These are phyloP conservation scores for Cercospora sojina DNA, from an alignment of 2,329 filamentous ascomycete genomes.

Conservation along the genomic window DNA sequence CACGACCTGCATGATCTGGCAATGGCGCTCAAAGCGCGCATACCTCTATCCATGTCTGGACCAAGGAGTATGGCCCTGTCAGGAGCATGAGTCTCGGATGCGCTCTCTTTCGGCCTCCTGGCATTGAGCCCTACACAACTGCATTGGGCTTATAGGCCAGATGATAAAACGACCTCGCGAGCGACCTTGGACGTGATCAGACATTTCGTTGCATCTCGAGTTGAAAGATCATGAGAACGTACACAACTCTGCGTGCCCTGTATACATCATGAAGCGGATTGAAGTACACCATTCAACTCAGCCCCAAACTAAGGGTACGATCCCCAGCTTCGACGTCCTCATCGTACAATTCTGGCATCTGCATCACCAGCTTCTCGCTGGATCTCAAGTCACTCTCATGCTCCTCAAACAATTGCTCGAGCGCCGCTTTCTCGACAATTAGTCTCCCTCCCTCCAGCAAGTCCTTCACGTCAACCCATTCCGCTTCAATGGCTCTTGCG, in stretches of 20 bases:
- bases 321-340: conserved; percentile 4
- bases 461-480: conserved; percentile 95
- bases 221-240: neutral
- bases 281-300: neutral
- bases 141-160: neutral
- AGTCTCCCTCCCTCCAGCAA: conserved; percentile 80
- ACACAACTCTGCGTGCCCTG: neutral
- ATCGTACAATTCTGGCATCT: conserved; percentile 18
- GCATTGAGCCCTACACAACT: neutral
- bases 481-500: conserved; percentile 66
- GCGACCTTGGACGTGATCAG: neutral
- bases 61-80: neutral
- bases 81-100: neutral
- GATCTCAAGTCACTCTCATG: conserved; percentile 63
- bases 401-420: conserved; percentile 69
- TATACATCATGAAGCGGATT: neutral
- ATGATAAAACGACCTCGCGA: neutral
- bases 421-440: conserved; percentile 78
- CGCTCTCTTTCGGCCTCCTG: neutral
- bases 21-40: neutral
- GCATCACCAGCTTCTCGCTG: conserved; percentile 1
- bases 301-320: neutral
- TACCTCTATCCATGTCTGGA: neutral
- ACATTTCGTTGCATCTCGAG: neutral
- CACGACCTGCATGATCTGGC: too few species aligned